Percentiles rank a stretch among this genome's conserved stretches.
phyloP scores from a whole-genome alignment of 208 protist species.

The Leishmania arabica region DNA sequence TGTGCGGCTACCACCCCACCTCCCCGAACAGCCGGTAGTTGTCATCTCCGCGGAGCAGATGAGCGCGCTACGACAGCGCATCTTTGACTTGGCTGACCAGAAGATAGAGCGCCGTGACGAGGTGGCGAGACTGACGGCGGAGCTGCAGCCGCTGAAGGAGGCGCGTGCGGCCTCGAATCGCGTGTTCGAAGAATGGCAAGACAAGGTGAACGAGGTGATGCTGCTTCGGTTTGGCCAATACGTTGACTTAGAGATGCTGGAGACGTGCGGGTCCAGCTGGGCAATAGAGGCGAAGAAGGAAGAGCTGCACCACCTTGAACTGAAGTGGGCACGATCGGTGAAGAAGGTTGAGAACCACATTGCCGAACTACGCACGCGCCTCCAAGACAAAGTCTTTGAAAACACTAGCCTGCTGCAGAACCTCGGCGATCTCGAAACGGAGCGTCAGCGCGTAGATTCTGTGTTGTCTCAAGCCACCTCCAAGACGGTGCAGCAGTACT shows the following conservation, averaged over 20 bases:
- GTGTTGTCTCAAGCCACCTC: conserved; percentile 72
- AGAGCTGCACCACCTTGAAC: conserved; percentile 82
- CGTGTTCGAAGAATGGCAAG: conserved; percentile 81
- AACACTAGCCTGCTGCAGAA: conserved; percentile 91
- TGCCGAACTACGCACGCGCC: conserved; percentile 53
- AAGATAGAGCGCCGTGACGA: conserved; percentile 62
- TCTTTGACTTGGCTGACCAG: conserved; percentile 78
- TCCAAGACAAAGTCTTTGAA: conserved; percentile 65
- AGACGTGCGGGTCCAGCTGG: conserved; percentile 85
- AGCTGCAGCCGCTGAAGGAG: conserved; percentile 71
- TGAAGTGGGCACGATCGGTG: conserved; percentile 73
- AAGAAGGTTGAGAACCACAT: conserved; percentile 75
- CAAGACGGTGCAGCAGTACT: conserved; percentile 73
- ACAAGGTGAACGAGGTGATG: conserved; percentile 93
- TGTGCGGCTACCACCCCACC: conserved; percentile 46
- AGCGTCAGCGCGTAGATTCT: conserved; percentile 78
- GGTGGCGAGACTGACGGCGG: conserved; percentile 52
- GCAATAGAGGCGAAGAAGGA: conserved; percentile 91
- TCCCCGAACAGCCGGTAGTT: conserved; percentile 57
- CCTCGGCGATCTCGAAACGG: conserved; percentile 76
- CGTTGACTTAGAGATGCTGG: conserved; percentile 93
- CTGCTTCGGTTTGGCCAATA: conserved; percentile 95
- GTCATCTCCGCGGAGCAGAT: conserved; percentile 82
- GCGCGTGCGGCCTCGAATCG: conserved; percentile 71
- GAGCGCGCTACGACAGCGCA: conserved; percentile 62